These are phyloP conservation scores for Dioscorea cayenensis DNA, from an alignment of 116 monocot genomes.

Conservation along the genomic window DNA sequence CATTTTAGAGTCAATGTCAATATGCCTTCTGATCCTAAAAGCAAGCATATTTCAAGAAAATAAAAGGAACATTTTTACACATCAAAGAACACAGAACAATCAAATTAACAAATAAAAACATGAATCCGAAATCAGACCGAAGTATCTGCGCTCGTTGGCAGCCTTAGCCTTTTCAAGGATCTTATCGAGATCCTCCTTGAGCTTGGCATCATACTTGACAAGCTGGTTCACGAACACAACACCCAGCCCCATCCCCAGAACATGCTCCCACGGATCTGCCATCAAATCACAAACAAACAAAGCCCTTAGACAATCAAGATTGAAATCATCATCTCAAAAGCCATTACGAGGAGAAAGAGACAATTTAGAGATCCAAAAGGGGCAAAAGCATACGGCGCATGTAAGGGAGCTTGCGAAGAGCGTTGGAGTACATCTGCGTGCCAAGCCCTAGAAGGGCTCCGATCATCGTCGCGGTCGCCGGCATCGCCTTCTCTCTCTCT, in stretches of 20 bases:
- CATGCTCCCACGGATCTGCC: slow-evolving; percentile 96
- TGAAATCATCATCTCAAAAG: neutral
- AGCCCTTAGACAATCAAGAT: neutral
- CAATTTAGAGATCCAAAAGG: neutral
- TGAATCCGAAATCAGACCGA: slow-evolving; percentile 37
- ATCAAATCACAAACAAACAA: neutral
- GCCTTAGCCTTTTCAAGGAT: slow-evolving; percentile 79
- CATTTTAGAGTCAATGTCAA: no score
- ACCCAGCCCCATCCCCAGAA: slow-evolving; percentile 84
- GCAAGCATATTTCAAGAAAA: neutral
- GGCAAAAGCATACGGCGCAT: slow-evolving; percentile 61
- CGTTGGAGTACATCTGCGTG: slow-evolving; percentile 95
- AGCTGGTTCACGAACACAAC: slow-evolving; percentile 78
- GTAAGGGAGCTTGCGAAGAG: slow-evolving; percentile 88
- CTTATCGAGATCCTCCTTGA: slow-evolving; percentile 81
- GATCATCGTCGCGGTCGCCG: slow-evolving; percentile 69
- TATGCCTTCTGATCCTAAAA: neutral
- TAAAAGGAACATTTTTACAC: neutral
- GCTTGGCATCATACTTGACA: slow-evolving; percentile 76
- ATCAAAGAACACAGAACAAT: no score
- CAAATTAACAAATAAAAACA: neutral
- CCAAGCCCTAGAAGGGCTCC: slow-evolving; percentile 75
- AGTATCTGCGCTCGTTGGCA: slow-evolving; percentile 88
- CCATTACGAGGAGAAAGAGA: neutral
- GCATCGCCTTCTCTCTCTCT: slow-evolving; percentile 30